phyloP scores from a whole-genome alignment of 805 yeast genomes.

The Ogataea pini region DNA sequence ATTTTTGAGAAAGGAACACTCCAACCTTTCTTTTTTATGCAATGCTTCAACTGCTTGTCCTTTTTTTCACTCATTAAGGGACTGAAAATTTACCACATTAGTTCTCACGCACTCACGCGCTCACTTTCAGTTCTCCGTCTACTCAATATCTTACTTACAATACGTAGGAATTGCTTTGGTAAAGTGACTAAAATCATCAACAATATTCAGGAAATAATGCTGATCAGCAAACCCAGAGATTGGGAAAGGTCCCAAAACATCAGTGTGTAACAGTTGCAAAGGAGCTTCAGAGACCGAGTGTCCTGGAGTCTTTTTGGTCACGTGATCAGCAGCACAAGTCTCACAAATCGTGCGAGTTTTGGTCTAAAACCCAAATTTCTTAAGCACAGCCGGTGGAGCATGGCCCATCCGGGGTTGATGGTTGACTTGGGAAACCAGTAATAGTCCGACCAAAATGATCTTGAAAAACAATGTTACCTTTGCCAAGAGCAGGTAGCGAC shows the following conservation, averaged over 20 bases:
- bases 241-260: slow-evolving; percentile 11
- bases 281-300: background rate
- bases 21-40: no score
- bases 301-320: background rate
- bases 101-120: no score
- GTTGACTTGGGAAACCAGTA: slow-evolving; percentile 1
- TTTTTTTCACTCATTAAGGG: no score
- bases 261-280: slow-evolving; percentile 4
- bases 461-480: background rate
- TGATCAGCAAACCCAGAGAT: slow-evolving; percentile 8
- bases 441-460: background rate
- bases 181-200: slow-evolving; percentile 10
- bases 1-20: no score
- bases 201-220: slow-evolving; percentile 12
- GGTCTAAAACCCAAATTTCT: background rate
- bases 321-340: background rate
- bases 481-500: slow-evolving; percentile 1
- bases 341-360: background rate
- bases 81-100: no score
- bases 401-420: background rate
- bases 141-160: no score
- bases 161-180: background rate
- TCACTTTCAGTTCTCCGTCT: no score
- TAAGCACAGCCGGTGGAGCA: background rate
- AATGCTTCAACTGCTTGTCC: no score